Conservation (phyloP, 2,329 filamentous ascomycete genomes). For the Colletotrichum falcatum region DNA sequence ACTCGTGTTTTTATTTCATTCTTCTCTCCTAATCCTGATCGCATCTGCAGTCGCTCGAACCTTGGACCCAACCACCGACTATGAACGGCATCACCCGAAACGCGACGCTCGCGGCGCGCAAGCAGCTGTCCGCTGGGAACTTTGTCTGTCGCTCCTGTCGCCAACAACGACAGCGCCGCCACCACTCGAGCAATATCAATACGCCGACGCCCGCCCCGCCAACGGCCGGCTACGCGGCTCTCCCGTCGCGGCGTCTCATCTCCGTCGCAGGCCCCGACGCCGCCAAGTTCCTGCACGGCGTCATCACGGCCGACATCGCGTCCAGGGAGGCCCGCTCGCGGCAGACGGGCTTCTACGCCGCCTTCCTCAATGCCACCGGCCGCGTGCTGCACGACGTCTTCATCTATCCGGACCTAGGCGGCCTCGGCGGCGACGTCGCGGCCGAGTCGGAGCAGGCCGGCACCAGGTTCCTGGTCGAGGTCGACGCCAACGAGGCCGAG, state of each 20-base stretch:
- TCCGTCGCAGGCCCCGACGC: constrained; percentile 83
- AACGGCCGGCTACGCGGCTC: constrained; percentile 60
- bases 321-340: constrained; percentile 52
- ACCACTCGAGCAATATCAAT: constrained; percentile 46
- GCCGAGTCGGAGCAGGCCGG: constrained; percentile 40
- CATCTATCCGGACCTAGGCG: constrained; percentile 74
- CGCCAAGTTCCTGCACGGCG: constrained; percentile 86
- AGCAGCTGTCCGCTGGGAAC: constrained; percentile 25
- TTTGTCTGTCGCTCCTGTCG: constrained; percentile 49
- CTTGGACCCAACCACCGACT: neutral
- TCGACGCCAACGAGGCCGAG: constrained; percentile 76
- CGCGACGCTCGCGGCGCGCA: constrained; percentile 25
- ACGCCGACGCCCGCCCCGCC: constrained; percentile 58
- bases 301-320: constrained; percentile 79
- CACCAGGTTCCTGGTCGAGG: constrained; percentile 76
- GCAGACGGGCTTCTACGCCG: constrained; percentile 76
- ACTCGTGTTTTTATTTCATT: neutral
- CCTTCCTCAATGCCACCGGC: constrained; percentile 87
- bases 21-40: neutral
- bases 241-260: constrained; percentile 83
- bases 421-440: constrained; percentile 43
- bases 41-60: neutral
- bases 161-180: constrained; percentile 46
- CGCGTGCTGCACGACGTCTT: constrained; percentile 91
- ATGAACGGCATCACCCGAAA: constrained; percentile 30